Evolutionary conservation across 768 basidiomycete species (phyloP).

Genomic region (Cystobasidium tubakii): DNA sequence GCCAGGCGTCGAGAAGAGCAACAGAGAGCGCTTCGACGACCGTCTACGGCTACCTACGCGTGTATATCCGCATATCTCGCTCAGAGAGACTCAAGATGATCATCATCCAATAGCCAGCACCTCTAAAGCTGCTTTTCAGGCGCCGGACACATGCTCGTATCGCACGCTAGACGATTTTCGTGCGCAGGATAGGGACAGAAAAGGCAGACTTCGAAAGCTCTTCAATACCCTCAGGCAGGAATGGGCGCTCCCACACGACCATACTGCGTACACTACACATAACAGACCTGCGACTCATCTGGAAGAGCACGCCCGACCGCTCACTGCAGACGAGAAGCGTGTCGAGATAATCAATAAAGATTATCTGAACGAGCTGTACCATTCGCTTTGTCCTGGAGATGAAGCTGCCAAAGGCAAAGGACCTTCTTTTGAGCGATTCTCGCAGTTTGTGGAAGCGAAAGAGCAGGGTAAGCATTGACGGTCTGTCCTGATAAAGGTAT

Average conservation of each 20-base stretch:
- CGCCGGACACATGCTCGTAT: background rate
- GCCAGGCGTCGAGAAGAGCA: conserved; percentile 8
- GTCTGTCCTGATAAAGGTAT: background rate
- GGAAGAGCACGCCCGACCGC: background rate
- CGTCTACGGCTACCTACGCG: background rate
- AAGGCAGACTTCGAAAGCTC: conserved; percentile 26
- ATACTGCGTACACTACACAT: background rate
- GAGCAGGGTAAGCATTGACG: conserved; percentile 62
- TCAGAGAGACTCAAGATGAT: conserved; percentile 7
- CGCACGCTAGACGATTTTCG: conserved; percentile 20
- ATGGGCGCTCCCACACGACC: conserved; percentile 15
- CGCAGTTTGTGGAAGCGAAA: conserved; percentile 68
- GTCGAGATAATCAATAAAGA: conserved; percentile 6
- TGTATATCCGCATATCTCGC: conserved; percentile 1
- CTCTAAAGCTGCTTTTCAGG: conserved; percentile 7
- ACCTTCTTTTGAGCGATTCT: conserved; percentile 62
- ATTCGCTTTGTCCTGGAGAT: conserved; percentile 18
- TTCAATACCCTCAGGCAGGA: conserved; percentile 24
- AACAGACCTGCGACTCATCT: background rate
- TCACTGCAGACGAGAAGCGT: conserved; percentile 23
- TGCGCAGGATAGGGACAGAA: conserved; percentile 24
- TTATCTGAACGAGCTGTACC: conserved; percentile 32
- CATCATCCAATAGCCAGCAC: conserved; percentile 11
- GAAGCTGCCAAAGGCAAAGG: conserved; percentile 22
- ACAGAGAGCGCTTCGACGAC: conserved; percentile 18